Evolutionary conservation across 176 grass and related monocot genomes (phyloP), one percentile per base, ranked within the genome.

Genomic region (Bromus sterilis): DNA sequence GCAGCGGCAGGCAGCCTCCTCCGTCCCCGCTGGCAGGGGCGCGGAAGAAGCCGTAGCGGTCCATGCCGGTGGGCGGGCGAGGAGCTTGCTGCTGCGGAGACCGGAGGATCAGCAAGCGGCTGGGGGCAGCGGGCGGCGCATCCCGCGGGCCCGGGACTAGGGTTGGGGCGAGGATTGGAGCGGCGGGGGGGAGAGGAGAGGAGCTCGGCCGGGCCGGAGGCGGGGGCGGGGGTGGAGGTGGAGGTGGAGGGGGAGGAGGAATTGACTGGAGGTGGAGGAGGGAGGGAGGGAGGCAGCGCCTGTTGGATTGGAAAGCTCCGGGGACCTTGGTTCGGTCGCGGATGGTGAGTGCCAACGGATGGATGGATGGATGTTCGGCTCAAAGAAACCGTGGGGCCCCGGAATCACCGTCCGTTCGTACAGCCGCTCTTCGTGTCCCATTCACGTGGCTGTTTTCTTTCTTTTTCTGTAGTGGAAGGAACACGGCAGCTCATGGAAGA

Each of bases 1-100:
- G 86, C 56, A 76, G 73, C 62, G 93, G 91, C 67, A 96, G 91
- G 87, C 91, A 93, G 44, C 87, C 90, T 32, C 82, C 25, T 9
- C 62, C 71, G 29, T 85, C 82, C 4, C 87, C 82, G 42, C 71
- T 74, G 80, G 75, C 78, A 48, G 55, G 71, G 78, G 49, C 35
- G 81, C 25, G 71, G 70, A 75, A 66, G 71, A 41, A 56, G 0
- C 51, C 43, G 67, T 80, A 62, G 80, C 85, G 90, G 77, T 75
- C 71, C 86, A 92, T 84, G 53, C 73, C 87, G 80, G 69, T 44
- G 32, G 66, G 33, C 68, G 32, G 66, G 33, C 68, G 56, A 68
- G 67, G 86, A 78, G 57, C 75, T 46, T 12, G 34, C 62, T 4
- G 23, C 18, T 78, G 85, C 61, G 0, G 60, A 34, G 49, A 5